A percentile compares a stretch with the other conserved stretches of the same genome.
Conservation (phyloP, 768 basidiomycete genomes). For the Tylopilus sp. region DNA sequence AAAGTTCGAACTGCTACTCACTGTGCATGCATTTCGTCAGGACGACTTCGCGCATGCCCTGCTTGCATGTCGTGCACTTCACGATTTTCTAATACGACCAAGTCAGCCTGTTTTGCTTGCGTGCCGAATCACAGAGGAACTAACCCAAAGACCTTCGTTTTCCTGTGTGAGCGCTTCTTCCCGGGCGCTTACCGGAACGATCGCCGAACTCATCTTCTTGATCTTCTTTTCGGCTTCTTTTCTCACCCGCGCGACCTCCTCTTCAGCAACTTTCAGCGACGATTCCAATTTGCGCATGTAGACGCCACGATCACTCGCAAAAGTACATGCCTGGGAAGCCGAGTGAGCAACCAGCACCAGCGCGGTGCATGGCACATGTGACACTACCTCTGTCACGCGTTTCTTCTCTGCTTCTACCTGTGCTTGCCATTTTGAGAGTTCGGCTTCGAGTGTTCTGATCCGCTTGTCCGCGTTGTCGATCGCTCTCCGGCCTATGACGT, state of each 20-base stretch:
- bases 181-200: conserved; percentile 29
- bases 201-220: conserved; percentile 38
- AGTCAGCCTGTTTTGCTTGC: neutral
- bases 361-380: neutral
- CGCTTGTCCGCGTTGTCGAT: conserved; percentile 27
- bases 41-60: conserved; percentile 72
- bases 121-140: neutral
- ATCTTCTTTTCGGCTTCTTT: conserved; percentile 53
- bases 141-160: conserved; percentile 58
- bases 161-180: conserved; percentile 43
- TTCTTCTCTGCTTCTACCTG: conserved; percentile 39
- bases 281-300: conserved; percentile 23
- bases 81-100: conserved; percentile 57
- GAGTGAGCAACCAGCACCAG: neutral
- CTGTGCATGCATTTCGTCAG: conserved; percentile 92
- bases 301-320: conserved; percentile 31
- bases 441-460: conserved; percentile 29
- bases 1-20: conserved; percentile 38
- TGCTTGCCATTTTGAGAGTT: conserved; percentile 32
- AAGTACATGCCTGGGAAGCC: conserved; percentile 25
- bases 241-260: conserved; percentile 42
- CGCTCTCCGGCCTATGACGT: conserved; percentile 30
- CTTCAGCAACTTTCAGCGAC: conserved; percentile 34
- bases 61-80: conserved; percentile 85
- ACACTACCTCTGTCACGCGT: conserved; percentile 38